Percentiles rank a stretch among this genome's conserved stretches.
Conservation (phyloP, 805 yeast genomes). For the Lachancea quebecensis region DNA sequence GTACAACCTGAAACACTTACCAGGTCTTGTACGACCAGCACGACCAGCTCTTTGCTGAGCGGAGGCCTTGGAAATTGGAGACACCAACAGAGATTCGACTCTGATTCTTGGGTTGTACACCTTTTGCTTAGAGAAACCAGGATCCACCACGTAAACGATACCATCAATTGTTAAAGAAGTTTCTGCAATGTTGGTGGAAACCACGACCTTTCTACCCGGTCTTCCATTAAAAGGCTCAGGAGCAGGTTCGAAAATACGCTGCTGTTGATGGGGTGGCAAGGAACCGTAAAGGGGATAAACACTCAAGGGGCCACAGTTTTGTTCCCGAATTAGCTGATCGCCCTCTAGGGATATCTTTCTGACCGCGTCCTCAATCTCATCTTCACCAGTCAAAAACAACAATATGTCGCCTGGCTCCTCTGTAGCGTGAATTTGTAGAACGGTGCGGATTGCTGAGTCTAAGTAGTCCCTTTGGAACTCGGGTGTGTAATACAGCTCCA, state of each 20-base stretch:
- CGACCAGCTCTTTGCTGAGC: constrained; percentile 99
- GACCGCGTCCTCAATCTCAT: constrained; percentile 96
- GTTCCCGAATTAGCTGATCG: constrained; percentile 83
- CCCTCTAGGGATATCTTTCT: constrained; percentile 81
- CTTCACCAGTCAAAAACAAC: constrained; percentile 90
- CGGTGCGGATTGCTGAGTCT: constrained; percentile 93
- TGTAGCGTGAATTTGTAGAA: constrained; percentile 92
- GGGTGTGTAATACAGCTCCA: constrained; percentile 93
- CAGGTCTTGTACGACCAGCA: constrained; percentile 99
- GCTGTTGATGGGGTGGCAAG: constrained; percentile 92
- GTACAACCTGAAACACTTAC: constrained; percentile 92
- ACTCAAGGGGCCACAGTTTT: constrained; percentile 78
- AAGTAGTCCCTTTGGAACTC: constrained; percentile 92
- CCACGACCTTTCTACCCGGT: constrained; percentile 92
- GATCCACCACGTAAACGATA: constrained; percentile 93
- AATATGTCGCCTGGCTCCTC: constrained; percentile 90
- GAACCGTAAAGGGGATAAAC: constrained; percentile 97
- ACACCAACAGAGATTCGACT: constrained; percentile 87
- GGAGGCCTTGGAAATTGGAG: constrained; percentile 94
- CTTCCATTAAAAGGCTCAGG: constrained; percentile 67
- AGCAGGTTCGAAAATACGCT: constrained; percentile 87
- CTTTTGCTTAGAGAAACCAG: constrained; percentile 94
- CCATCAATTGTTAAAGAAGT: constrained; percentile 97
- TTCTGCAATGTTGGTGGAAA: constrained; percentile 94
- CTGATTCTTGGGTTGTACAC: constrained; percentile 94